These are phyloP conservation scores for Amphirosellinia nigrospora DNA, from an alignment of 495 filamentous ascomycete species.

Conservation along the genomic window DNA sequence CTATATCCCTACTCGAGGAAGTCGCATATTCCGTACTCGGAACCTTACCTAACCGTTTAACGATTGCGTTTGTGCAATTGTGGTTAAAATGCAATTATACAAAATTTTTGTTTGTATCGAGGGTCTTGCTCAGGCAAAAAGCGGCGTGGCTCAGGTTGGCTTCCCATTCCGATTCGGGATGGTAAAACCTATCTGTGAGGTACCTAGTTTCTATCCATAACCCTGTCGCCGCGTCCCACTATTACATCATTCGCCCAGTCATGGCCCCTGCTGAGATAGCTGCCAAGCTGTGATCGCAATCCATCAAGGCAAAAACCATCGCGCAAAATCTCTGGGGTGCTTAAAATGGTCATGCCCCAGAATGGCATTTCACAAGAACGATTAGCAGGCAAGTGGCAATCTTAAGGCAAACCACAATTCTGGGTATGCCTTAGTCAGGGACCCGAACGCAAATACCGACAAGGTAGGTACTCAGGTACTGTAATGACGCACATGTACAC, in stretches of 20 bases:
- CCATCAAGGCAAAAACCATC: background rate
- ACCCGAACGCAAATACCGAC: background rate
- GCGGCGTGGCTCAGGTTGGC: no score
- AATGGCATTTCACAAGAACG: background rate
- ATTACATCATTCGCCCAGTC: conserved; percentile 5
- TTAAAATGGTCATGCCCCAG: background rate
- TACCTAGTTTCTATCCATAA: background rate
- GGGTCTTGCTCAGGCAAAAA: no score
- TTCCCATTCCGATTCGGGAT: no score
- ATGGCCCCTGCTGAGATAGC: background rate
- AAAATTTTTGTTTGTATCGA: no score
- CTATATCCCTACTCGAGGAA: no score
- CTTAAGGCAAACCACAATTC: conserved; percentile 4
- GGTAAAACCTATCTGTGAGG: no score
- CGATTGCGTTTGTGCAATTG: no score
- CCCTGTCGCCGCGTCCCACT: background rate
- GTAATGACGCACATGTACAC: background rate
- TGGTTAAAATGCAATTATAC: no score
- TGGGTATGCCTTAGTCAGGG: background rate
- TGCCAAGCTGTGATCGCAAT: conserved; percentile 1
- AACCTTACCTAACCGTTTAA: no score
- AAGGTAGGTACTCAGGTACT: background rate
- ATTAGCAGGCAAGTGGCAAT: background rate
- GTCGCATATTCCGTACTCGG: no score
- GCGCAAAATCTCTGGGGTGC: background rate